Evolutionary conservation across 202 grass and related monocot species (phyloP), one percentile per base, ranked within the genome.

Genomic region (Elaeis oleifera): DNA sequence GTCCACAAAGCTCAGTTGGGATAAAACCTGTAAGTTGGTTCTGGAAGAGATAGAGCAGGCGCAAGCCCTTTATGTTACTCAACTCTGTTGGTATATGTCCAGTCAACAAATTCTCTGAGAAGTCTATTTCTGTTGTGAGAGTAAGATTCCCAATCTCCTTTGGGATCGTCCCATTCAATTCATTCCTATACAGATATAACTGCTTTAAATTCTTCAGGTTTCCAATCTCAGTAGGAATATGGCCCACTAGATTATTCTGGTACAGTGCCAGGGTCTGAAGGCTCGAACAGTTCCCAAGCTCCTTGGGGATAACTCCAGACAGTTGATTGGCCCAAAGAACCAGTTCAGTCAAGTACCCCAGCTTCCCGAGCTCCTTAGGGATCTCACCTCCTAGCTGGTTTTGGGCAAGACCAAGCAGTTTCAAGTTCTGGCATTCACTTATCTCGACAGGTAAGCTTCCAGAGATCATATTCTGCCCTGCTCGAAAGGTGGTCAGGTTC

Each of bases 131-230:
- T 51, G 20, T 54, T 11, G 75, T 85, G 27, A 51, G n/a, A 63
- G 72, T 78, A 72, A 99, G 82, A 22, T 89, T 87, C 21, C 80
- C 95, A 74, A 99, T 82, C 55, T 78, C 83, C 70, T 61, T 68
- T 18, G 95, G 88, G 54, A 99, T 89, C 7, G 82, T 84, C 58
- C 88, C 87, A 60, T 94, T 99, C 68, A 99, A 78, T 17, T 36
- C 78, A 76, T 99, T 99, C 50, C 83, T 76, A 63, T 99, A 99
- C 50, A 99, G 75, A 64, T 99, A 99, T 15, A 99, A 72, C 56
- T 57, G 72, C 76, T 87, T 58, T 72, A 99, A 78, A 52, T 82
- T 73, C 18, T 20, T 69, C 6, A 99, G 68, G 5, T 84, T 94
- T 48, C 83, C 88, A 52, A 99, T 89, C 65, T 78, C 81, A 51